phyloP scores from a whole-genome alignment of 768 basidiomycete species.

The Rhizopogon vesiculosus region DNA sequence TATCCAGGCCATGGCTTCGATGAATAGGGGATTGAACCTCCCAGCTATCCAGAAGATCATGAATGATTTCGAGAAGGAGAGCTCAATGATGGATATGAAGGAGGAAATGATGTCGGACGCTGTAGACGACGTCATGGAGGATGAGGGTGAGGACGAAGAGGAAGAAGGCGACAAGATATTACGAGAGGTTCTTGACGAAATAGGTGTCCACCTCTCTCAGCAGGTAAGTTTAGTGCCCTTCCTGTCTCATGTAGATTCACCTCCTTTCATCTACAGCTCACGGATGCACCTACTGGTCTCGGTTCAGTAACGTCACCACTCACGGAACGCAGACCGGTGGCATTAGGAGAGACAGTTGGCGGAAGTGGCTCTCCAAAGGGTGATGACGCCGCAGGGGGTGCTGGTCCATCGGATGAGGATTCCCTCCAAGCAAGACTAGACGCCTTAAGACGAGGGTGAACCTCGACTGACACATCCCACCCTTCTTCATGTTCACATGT shows the following conservation, averaged over 20 bases:
- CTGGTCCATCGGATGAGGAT: constrained; percentile 72
- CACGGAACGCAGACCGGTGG: constrained; percentile 74
- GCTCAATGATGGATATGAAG: constrained; percentile 99
- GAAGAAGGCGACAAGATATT: constrained; percentile 94
- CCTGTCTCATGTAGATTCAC: constrained; percentile 6
- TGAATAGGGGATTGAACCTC: constrained; percentile 95
- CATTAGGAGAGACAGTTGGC: constrained; percentile 61
- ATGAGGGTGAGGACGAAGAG: constrained; percentile 89
- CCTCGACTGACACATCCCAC: background rate
- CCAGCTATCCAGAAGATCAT: constrained; percentile 95
- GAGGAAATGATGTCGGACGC: constrained; percentile 99
- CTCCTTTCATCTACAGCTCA: constrained; percentile 48
- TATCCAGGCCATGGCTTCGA: constrained; percentile 89
- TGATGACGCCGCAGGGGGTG: constrained; percentile 23
- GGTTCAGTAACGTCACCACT: constrained; percentile 56
- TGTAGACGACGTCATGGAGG: constrained; percentile 96
- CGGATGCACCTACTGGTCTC: constrained; percentile 76
- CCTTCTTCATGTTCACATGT: background rate
- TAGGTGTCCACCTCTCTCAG: constrained; percentile 88
- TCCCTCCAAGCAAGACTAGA: constrained; percentile 92
- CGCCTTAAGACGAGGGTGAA: constrained; percentile 71
- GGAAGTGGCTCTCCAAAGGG: constrained; percentile 30
- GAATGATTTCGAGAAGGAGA: constrained; percentile 98
- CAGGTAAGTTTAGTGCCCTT: constrained; percentile 42
- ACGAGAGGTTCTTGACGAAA: constrained; percentile 95